These are phyloP conservation scores for Nymphaea thermarum DNA, from an alignment of 164 flowering plant genomes.

Conservation along the genomic window DNA sequence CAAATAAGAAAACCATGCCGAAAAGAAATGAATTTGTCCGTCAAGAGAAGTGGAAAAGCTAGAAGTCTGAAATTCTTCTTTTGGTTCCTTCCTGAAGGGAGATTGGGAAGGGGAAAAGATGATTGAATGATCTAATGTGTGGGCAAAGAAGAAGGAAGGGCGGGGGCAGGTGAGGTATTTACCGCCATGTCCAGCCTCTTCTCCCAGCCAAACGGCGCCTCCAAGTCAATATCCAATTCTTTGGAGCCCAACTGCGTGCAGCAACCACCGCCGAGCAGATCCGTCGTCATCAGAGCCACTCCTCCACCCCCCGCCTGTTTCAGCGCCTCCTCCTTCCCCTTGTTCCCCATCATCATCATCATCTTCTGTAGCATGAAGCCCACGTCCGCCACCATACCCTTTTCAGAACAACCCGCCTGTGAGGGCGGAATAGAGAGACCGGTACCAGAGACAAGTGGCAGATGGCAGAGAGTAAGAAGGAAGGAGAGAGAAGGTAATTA, in stretches of 20 bases:
- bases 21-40: too few relatives aligned
- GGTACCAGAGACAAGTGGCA: too few relatives aligned
- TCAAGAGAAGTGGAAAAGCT: too few relatives aligned
- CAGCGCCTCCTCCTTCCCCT: slow-evolving; percentile 13
- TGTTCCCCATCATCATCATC: slow-evolving; percentile 20
- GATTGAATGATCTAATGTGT: too few relatives aligned
- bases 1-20: too few relatives aligned
- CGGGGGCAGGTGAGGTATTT: neutral
- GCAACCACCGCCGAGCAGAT: slow-evolving; percentile 39
- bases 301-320: neutral
- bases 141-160: too few relatives aligned
- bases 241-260: neutral
- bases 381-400: slow-evolving; percentile 60
- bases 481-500: neutral
- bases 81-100: too few relatives aligned
- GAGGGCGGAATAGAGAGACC: too few relatives aligned
- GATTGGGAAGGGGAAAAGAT: too few relatives aligned
- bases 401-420: neutral
- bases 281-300: slow-evolving; percentile 45
- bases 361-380: slow-evolving; percentile 27
- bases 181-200: slow-evolving; percentile 24
- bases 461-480: too few relatives aligned
- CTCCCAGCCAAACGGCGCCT: slow-evolving; percentile 47
- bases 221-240: slow-evolving; percentile 75
- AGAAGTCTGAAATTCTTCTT: too few relatives aligned